Evolutionary conservation across 192 early-diverging fungal genomes (phyloP).

Genomic region (Phlyctochytrium planicorne): DNA sequence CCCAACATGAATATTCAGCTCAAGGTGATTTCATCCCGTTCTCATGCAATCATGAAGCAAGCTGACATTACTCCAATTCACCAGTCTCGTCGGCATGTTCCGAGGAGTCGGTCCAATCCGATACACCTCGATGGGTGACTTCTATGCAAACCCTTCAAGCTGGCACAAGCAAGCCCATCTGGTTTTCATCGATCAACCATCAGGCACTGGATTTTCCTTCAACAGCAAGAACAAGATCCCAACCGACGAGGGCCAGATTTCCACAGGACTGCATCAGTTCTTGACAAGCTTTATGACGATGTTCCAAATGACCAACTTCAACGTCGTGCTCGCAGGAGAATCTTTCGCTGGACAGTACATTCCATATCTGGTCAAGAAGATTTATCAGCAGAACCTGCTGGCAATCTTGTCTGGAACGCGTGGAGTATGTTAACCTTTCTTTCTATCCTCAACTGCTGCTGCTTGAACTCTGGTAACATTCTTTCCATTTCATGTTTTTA

Average conservation of each 20-base stretch:
- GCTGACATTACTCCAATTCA: no score
- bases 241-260: no score
- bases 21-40: no score
- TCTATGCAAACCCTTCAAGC: not conserved
- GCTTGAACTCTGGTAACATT: no score
- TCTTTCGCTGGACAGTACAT: not conserved
- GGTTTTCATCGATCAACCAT: slow-evolving; percentile 30
- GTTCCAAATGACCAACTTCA: not conserved
- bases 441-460: not conserved
- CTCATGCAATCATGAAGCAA: no score
- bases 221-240: no score
- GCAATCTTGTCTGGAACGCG: not conserved
- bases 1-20: no score
- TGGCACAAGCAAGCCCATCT: slow-evolving; percentile 17
- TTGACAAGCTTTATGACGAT: not conserved
- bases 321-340: slow-evolving; percentile 1
- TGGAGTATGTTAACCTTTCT: not conserved
- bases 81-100: slow-evolving; percentile 32
- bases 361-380: not conserved
- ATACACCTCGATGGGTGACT: not conserved
- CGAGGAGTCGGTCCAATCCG: slow-evolving; percentile 60
- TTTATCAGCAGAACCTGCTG: not conserved
- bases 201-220: slow-evolving; percentile 28
- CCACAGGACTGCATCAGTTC: not conserved
- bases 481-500: not conserved